Conservation (phyloP, 768 basidiomycete genomes). For the Mycena amicta region DNA sequence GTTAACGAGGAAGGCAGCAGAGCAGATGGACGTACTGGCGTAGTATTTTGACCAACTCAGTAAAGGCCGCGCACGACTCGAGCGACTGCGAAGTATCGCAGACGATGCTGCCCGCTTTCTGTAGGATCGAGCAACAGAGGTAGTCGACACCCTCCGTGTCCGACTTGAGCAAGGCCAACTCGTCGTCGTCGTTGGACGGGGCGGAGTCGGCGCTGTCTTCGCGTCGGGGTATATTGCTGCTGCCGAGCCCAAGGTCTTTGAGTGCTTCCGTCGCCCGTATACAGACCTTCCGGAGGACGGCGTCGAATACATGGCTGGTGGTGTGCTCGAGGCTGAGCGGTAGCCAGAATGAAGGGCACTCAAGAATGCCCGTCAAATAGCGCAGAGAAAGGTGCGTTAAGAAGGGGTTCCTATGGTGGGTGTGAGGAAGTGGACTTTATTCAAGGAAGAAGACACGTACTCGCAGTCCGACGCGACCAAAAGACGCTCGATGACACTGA, state of each 20-base stretch:
- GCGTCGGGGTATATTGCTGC: neutral
- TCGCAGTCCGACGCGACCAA: neutral
- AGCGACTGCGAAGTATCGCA: no score
- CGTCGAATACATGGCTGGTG: neutral
- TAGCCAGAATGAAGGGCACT: neutral
- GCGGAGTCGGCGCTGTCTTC: neutral
- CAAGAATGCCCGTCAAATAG: neutral
- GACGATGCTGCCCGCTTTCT: neutral
- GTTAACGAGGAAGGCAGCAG: no score
- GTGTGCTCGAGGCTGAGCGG: neutral
- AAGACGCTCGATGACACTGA: neutral
- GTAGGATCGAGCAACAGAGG: neutral
- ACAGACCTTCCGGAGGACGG: neutral
- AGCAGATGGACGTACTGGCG: neutral
- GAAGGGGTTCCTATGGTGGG: neutral
- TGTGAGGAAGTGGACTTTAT: neutral
- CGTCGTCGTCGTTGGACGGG: no score
- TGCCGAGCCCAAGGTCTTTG: neutral
- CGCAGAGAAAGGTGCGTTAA: neutral
- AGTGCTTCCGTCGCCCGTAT: neutral
- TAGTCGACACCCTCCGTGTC: neutral
- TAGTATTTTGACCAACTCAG: neutral
- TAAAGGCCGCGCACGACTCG: neutral
- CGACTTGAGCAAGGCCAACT: neutral
- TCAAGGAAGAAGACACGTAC: neutral